A percentile compares a stretch with the other conserved stretches of the same genome.
These are phyloP conservation scores for Termitomyces sp. DNA, from an alignment of 768 basidiomycete genomes.

Conservation along the genomic window DNA sequence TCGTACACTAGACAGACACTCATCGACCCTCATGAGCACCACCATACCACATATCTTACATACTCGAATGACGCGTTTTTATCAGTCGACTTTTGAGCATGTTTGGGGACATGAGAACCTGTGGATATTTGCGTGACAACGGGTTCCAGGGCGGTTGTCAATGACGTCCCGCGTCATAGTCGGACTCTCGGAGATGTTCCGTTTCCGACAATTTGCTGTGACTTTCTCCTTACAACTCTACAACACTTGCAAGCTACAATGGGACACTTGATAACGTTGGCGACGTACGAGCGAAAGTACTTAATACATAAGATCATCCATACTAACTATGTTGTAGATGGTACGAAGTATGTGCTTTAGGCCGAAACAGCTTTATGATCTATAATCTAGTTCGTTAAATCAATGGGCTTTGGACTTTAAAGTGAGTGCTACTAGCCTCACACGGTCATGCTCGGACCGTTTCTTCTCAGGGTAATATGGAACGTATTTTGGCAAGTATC, in stretches of 20 bases:
- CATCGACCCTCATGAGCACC: background rate
- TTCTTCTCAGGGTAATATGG: slow-evolving; percentile 74
- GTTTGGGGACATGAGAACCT: no score
- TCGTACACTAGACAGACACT: slow-evolving; percentile 5
- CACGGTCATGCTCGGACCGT: background rate
- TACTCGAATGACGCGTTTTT: background rate
- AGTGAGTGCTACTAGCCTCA: slow-evolving; percentile 32
- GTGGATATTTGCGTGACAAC: background rate
- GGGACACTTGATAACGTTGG: slow-evolving; percentile 85
- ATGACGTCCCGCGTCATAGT: background rate
- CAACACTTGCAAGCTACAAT: slow-evolving; percentile 29
- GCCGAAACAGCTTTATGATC: slow-evolving; percentile 1
- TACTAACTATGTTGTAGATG: slow-evolving; percentile 9
- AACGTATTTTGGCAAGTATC: slow-evolving; percentile 87
- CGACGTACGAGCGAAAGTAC: slow-evolving; percentile 49
- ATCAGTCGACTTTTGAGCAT: background rate
- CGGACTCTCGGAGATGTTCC: background rate
- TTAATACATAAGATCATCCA: background rate
- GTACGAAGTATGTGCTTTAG: slow-evolving; percentile 7
- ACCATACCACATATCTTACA: slow-evolving; percentile 3
- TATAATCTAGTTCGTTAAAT: slow-evolving; percentile 69
- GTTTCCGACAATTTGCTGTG: background rate
- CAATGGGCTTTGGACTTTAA: slow-evolving; percentile 98
- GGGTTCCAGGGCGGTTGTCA: no score
- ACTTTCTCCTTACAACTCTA: no score